Conservation (phyloP, 2,329 filamentous ascomycete genomes). For the Stemphylium beticola region DNA sequence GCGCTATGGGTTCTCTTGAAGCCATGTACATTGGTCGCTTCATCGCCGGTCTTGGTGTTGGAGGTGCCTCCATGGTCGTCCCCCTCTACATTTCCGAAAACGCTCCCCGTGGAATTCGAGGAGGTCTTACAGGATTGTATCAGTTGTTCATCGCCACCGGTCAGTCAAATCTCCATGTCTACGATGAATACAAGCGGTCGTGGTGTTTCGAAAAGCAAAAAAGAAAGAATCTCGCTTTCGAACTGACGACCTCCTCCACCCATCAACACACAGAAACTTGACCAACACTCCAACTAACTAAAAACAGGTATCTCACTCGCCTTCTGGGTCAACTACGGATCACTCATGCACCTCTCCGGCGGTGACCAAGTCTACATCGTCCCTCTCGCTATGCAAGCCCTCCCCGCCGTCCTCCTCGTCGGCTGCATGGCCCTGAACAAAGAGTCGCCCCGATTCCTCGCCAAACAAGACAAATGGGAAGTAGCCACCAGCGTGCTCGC, state of each 20-base stretch:
- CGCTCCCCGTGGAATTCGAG: constrained; percentile 64
- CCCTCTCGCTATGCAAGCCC: constrained; percentile 68
- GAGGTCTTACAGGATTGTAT: constrained; percentile 65
- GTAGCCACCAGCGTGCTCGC: constrained; percentile 64
- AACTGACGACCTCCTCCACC: too few species aligned
- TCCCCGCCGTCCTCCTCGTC: constrained; percentile 67
- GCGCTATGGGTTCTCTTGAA: constrained; percentile 64
- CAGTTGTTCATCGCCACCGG: constrained; percentile 64
- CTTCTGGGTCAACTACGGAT: constrained; percentile 63
- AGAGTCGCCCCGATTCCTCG: constrained; percentile 72
- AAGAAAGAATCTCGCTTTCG: too few species aligned
- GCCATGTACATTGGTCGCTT: constrained; percentile 71
- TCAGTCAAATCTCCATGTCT: too few species aligned
- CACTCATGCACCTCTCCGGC: constrained; percentile 54
- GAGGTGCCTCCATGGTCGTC: constrained; percentile 62
- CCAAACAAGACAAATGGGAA: constrained; percentile 72
- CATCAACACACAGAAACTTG: too few species aligned
- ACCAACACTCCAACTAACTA: too few species aligned
- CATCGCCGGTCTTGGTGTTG: constrained; percentile 61
- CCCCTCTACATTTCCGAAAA: constrained; percentile 68
- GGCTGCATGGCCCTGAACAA: constrained; percentile 67
- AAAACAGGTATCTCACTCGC: constrained; percentile 53
- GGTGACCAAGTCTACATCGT: constrained; percentile 63
- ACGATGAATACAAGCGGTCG: too few species aligned
- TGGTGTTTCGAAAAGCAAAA: too few species aligned